Evolutionary conservation across 2,329 filamentous ascomycete genomes (phyloP).

Genomic region (Fulvia fulva): DNA sequence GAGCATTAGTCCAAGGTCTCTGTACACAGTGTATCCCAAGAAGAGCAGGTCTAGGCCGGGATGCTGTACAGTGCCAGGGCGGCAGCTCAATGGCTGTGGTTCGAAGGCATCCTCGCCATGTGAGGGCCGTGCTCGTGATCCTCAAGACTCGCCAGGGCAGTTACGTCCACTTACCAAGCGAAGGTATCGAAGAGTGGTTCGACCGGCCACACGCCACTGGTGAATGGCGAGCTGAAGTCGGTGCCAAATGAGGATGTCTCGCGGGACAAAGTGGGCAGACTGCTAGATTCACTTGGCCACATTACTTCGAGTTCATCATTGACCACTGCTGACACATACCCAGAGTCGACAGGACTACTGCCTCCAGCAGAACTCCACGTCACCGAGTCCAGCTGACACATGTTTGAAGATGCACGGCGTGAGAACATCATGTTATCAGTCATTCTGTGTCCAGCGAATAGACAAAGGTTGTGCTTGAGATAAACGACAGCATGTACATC

Average conservation of each 20-base stretch:
- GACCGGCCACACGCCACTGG: not conserved
- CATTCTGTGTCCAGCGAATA: not conserved
- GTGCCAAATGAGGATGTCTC: not conserved
- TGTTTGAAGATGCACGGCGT: not conserved
- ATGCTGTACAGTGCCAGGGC: too few relatives aligned
- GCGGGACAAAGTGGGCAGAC: not conserved
- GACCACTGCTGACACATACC: not conserved
- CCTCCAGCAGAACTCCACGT: not conserved
- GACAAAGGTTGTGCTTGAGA: not conserved
- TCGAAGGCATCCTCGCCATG: too few relatives aligned
- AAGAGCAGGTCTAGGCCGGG: not conserved
- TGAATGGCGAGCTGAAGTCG: not conserved
- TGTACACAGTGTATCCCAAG: not conserved
- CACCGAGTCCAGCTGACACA: not conserved
- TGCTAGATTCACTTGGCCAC: not conserved
- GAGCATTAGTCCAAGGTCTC: not conserved
- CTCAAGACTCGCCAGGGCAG: too few relatives aligned
- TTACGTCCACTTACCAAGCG: not conserved
- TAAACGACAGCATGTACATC: not conserved
- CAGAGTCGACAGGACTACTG: not conserved
- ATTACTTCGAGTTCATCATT: not conserved
- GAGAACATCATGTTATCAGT: too few relatives aligned
- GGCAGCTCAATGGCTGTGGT: too few relatives aligned
- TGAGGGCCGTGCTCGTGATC: too few relatives aligned
- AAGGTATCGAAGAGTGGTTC: not conserved